phyloP scores from a whole-genome alignment of 768 basidiomycete genomes.

The Polyporus arcularius region DNA sequence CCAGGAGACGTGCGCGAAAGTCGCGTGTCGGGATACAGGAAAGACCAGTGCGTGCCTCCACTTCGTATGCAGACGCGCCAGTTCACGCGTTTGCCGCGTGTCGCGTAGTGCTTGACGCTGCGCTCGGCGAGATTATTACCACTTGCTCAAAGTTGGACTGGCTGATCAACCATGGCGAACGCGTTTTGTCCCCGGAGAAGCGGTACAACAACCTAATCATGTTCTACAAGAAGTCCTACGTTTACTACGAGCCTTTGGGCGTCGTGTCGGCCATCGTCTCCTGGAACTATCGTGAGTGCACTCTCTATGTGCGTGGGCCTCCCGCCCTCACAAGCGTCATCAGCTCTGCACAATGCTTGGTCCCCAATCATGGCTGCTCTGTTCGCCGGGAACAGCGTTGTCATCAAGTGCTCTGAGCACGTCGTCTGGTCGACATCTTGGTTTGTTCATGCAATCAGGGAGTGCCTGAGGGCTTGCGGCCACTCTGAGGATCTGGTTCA shows the following conservation, averaged over 20 bases:
- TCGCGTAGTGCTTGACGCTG: conserved; percentile 82
- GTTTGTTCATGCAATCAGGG: conserved; percentile 79
- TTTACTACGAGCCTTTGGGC: conserved; percentile 89
- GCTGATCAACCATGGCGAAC: conserved; percentile 85
- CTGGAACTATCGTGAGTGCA: conserved; percentile 84
- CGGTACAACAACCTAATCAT: conserved; percentile 68
- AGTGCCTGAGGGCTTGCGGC: conserved; percentile 79
- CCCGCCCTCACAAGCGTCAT: conserved; percentile 2
- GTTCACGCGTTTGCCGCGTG: conserved; percentile 1
- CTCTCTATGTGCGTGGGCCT: neutral
- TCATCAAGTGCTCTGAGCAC: conserved; percentile 90
- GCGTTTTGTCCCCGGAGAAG: conserved; percentile 69
- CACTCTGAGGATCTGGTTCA: conserved; percentile 88
- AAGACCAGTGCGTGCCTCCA: conserved; percentile 74
- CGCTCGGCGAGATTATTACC: conserved; percentile 92
- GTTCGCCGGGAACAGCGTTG: conserved; percentile 87
- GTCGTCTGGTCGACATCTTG: conserved; percentile 89
- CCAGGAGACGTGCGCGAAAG: conserved; percentile 80
- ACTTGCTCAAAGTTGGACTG: conserved; percentile 95
- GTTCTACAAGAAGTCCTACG: conserved; percentile 74
- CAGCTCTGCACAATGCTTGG: conserved; percentile 92
- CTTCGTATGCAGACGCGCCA: neutral
- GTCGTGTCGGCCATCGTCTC: conserved; percentile 92
- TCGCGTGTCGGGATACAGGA: conserved; percentile 92
- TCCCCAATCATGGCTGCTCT: conserved; percentile 91